Evolutionary conservation across 306 rosid species (phyloP).

Genomic region (Rosa rugosa): DNA sequence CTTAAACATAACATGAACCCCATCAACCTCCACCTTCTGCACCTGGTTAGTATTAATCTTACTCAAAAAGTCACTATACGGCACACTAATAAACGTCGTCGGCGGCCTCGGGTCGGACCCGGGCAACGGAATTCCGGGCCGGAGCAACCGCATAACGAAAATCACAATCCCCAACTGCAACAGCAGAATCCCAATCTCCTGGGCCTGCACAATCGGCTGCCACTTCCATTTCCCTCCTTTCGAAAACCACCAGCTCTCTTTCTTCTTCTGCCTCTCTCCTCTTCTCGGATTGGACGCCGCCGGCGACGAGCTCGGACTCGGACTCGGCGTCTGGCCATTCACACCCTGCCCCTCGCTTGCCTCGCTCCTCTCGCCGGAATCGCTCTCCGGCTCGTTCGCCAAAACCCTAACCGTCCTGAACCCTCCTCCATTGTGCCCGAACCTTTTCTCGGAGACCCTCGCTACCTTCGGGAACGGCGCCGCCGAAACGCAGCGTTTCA

Average conservation of each 20-base stretch:
- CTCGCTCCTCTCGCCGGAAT: constrained; percentile 78
- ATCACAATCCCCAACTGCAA: constrained; percentile 80
- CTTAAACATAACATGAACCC: constrained; percentile 86
- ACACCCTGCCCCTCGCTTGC: constrained; percentile 61
- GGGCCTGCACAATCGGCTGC: constrained; percentile 84
- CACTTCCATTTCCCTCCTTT: constrained; percentile 83
- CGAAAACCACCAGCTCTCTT: constrained; percentile 75
- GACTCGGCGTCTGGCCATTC: constrained; percentile 43
- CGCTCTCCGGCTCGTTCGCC: constrained; percentile 64
- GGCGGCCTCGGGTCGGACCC: constrained; percentile 85
- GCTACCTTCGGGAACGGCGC: constrained; percentile 31
- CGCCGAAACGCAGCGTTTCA: constrained; percentile 39
- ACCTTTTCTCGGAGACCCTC: constrained; percentile 36
- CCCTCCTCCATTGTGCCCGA: constrained; percentile 36
- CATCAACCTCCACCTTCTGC: constrained; percentile 96
- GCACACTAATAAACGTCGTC: constrained; percentile 68
- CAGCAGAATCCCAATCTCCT: constrained; percentile 75
- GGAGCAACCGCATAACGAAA: constrained; percentile 74
- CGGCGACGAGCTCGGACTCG: constrained; percentile 36
- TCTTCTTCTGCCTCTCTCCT: constrained; percentile 30
- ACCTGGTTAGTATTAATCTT: constrained; percentile 75
- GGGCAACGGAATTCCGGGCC: constrained; percentile 80
- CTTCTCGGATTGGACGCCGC: constrained; percentile 53
- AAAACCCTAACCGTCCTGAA: constrained; percentile 34
- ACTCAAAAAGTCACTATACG: constrained; percentile 88